phyloP scores from a whole-genome alignment of 1,139 yeast species.

The Yueomyces sp. region DNA sequence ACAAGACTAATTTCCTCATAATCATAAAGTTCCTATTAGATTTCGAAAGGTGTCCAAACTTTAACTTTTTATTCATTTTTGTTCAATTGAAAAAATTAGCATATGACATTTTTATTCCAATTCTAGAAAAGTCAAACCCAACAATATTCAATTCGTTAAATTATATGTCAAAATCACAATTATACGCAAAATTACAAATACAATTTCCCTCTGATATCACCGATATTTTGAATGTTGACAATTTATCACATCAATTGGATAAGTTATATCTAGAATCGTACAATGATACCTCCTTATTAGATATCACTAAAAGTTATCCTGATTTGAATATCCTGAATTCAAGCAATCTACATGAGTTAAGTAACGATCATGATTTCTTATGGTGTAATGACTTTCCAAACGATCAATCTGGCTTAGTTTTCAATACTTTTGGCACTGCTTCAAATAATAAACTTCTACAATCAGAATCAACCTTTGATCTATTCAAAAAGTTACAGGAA shows the following conservation, averaged over 20 bases:
- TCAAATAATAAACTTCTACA: too few species aligned
- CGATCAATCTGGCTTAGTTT: too few species aligned
- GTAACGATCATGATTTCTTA: too few species aligned
- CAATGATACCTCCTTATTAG: slow-evolving; percentile 21
- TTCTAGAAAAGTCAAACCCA: slow-evolving; percentile 12
- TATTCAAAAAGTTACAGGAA: too few species aligned
- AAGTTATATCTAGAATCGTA: slow-evolving; percentile 21
- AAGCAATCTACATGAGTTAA: neutral
- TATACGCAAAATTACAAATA: neutral
- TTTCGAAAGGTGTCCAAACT: slow-evolving; percentile 26
- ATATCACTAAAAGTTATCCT: slow-evolving; percentile 2
- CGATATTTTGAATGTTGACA: slow-evolving; percentile 9
- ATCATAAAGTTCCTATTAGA: slow-evolving; percentile 26
- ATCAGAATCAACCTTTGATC: too few species aligned
- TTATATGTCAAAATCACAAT: neutral
- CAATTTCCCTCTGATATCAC: neutral
- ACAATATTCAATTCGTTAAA: slow-evolving; percentile 3
- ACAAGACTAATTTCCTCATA: slow-evolving; percentile 25
- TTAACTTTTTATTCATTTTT: slow-evolving; percentile 21
- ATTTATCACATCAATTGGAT: slow-evolving; percentile 18
- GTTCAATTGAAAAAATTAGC: slow-evolving; percentile 21
- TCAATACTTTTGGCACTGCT: too few species aligned
- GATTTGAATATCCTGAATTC: too few species aligned
- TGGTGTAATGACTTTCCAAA: too few species aligned
- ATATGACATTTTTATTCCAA: slow-evolving; percentile 11